Evolutionary conservation across 495 filamentous ascomycete species (phyloP).

Genomic region (Lasiosphaeriaceae sp.): DNA sequence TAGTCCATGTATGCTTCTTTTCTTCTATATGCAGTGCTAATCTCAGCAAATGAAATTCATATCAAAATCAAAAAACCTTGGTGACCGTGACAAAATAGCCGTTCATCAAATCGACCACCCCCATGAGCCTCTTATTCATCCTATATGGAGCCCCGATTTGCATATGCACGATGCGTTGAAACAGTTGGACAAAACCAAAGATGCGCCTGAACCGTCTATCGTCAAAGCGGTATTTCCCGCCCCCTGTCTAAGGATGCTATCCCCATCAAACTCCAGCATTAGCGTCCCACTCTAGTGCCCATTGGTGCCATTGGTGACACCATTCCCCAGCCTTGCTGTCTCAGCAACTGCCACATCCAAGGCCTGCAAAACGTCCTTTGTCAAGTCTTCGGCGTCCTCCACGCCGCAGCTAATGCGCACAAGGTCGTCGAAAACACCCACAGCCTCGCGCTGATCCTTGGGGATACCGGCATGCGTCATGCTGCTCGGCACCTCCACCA

Average conservation of each 20-base stretch:
- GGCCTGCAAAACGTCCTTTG: conserved; percentile 78
- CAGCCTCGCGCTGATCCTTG: conserved; percentile 78
- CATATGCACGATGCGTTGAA: too few relatives aligned
- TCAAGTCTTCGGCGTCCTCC: conserved; percentile 85
- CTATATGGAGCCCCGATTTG: too few relatives aligned
- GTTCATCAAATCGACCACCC: too few relatives aligned
- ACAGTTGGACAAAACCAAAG: too few relatives aligned
- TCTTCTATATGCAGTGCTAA: too few relatives aligned
- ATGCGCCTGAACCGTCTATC: too few relatives aligned
- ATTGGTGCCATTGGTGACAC: conserved; percentile 9
- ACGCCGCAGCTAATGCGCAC: conserved; percentile 90
- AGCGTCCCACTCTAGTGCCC: not conserved
- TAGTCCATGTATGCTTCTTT: too few relatives aligned
- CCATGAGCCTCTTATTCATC: too few relatives aligned
- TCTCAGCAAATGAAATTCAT: too few relatives aligned
- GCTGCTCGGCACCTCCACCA: conserved; percentile 84
- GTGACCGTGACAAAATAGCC: too few relatives aligned
- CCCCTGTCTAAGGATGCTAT: not conserved
- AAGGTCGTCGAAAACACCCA: conserved; percentile 96
- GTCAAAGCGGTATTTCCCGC: not conserved
- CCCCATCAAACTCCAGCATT: not conserved
- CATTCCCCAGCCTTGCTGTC: conserved; percentile 27
- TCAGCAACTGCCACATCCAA: conserved; percentile 66
- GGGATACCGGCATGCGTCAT: conserved; percentile 99
- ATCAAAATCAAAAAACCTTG: too few relatives aligned